These are phyloP conservation scores for Cyclotella choctawhatcheeana DNA, from an alignment of 108 stramenopile genomes.

Conservation along the genomic window DNA sequence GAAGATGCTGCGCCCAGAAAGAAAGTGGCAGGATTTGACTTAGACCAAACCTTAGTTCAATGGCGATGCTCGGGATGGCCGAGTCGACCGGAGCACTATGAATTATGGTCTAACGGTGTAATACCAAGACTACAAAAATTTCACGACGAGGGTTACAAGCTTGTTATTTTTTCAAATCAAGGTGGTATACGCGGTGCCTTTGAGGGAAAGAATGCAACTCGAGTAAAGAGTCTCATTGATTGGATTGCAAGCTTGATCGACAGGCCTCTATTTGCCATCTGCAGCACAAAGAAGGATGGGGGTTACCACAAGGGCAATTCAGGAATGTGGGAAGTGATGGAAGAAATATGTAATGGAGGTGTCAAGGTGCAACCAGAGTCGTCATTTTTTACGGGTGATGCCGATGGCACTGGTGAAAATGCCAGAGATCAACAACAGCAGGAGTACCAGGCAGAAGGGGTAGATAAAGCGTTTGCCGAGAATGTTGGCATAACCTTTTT, in stretches of 20 bases:
- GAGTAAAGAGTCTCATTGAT: conserved; percentile 67
- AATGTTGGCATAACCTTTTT: conserved; percentile 70
- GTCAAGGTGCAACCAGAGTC: conserved; percentile 48
- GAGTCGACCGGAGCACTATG: conserved; percentile 61
- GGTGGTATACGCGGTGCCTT: conserved; percentile 71
- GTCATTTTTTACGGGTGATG: conserved; percentile 86
- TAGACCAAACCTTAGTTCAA: conserved; percentile 76
- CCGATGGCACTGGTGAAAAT: conserved; percentile 47
- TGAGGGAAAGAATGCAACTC: conserved; percentile 71
- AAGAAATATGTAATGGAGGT: conserved; percentile 47
- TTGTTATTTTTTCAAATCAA: conserved; percentile 83
- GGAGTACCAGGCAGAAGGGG: conserved; percentile 70
- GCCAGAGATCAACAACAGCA: conserved; percentile 9
- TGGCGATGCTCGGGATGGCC: conserved; percentile 72
- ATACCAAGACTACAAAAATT: conserved; percentile 55
- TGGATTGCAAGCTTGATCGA: conserved; percentile 67
- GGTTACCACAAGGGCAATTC: conserved; percentile 79
- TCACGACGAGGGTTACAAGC: conserved; percentile 63
- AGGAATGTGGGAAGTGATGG: conserved; percentile 70
- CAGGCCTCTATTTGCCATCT: conserved; percentile 70
- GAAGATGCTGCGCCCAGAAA: conserved; percentile 23
- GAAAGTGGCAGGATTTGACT: conserved; percentile 83
- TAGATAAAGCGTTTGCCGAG: conserved; percentile 71
- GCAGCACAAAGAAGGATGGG: conserved; percentile 58
- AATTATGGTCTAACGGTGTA: conserved; percentile 68